These are phyloP conservation scores for Dactylellina parvicollis DNA, from an alignment of 2,329 filamentous ascomycete species.

Conservation along the genomic window DNA sequence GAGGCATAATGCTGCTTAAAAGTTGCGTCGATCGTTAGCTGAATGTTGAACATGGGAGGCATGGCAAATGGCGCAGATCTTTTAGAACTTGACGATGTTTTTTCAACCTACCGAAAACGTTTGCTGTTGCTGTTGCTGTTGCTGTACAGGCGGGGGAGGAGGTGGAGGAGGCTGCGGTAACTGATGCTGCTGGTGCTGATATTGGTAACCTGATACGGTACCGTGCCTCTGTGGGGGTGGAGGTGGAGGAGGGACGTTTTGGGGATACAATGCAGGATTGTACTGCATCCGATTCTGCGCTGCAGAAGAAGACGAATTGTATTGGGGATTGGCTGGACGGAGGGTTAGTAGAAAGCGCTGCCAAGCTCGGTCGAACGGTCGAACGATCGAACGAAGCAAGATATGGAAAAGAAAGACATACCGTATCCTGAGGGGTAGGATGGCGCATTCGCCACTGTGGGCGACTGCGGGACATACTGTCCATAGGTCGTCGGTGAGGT, in stretches of 20 bases:
- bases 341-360: not conserved
- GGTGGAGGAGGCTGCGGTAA: slow-evolving; percentile 40
- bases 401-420: slow-evolving; percentile 8
- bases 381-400: too few species aligned
- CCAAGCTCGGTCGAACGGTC: too few species aligned
- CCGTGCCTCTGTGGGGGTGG: slow-evolving; percentile 48
- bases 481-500: slow-evolving; percentile 38
- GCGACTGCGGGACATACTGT: slow-evolving; percentile 46
- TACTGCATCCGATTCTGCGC: slow-evolving; percentile 37
- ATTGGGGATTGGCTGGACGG: slow-evolving; percentile 40
- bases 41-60: slow-evolving; percentile 1
- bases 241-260: slow-evolving; percentile 44
- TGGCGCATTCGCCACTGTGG: slow-evolving; percentile 42
- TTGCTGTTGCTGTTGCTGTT: slow-evolving; percentile 46
- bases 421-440: slow-evolving; percentile 39
- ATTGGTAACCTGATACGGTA: slow-evolving; percentile 40
- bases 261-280: slow-evolving; percentile 42
- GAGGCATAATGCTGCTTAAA: slow-evolving; percentile 9
- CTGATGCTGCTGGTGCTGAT: slow-evolving; percentile 32
- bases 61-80: not conserved
- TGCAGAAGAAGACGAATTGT: slow-evolving; percentile 41
- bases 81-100: not conserved
- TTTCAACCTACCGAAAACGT: slow-evolving; percentile 33
- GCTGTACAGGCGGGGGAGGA: slow-evolving; percentile 42
- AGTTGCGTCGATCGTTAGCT: slow-evolving; percentile 3